Base-by-base conservation (phyloP, 1,284 basidiomycete genomes). In the Inonotus obliquus region DNA sequence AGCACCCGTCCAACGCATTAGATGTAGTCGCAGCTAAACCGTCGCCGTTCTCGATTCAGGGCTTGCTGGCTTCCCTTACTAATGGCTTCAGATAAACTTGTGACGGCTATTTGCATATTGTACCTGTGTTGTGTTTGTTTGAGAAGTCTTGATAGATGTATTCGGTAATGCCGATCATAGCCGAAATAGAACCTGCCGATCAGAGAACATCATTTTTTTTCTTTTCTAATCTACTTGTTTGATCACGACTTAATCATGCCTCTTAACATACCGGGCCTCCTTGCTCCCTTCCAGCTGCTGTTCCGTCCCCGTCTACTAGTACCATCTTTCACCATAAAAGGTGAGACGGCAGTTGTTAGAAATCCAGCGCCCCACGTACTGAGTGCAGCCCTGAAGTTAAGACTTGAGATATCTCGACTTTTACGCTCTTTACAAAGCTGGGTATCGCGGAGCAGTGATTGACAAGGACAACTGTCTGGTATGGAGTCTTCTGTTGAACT, bases 401-500 rank as follows among this genome's bases (percentile, higher is more conserved):
- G 94, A 93, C 71, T 94, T 98, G 68, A 87, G 91, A 73, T 81
- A 91, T 66, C 79, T 98, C 68, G 87, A 98, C 73, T 98, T 95
- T 80, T 69, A 69, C n/a, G 87, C 86, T 14, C 78, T 98, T 41
- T 81, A 82, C 63, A 78, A 79, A 60, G 85, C 86, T 17, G 95
- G 96, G 1, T 95, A 94, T 69, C 84, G 87, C 52, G 94, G 90
- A 37, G 89, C 91, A 11, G 87, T 99, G 0, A 90, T 98, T 67
- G 96, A 98, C 82, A 98, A 98, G 77, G 96, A 99, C 73, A 98
- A 99, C 68, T 98, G 96, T 71, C 74, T 98, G 67, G 94, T 93
- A 68, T 39, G 86, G 75, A 35, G 29, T 38, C n/a, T 37, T 60
- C 53, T 45, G 21, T 27, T 27, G 25, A n/a, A 4, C 54, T 1